These are phyloP conservation scores for Trypanosoma avium DNA, from an alignment of 208 protist genomes.

Conservation along the genomic window DNA sequence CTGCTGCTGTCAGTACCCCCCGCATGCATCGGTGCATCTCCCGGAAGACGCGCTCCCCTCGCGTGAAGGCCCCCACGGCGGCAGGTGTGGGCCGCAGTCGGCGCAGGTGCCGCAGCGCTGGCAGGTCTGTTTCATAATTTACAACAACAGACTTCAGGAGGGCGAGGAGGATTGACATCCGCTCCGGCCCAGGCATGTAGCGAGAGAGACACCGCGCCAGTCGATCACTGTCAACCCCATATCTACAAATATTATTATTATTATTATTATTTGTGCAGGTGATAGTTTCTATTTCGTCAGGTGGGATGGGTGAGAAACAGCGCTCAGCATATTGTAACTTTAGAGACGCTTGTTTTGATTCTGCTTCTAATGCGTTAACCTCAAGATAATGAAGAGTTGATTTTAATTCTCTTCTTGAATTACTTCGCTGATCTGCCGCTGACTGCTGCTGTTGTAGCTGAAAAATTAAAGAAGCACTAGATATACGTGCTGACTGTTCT, in stretches of 20 bases:
- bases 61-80: background rate
- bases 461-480: background rate
- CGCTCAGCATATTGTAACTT: constrained; percentile 3
- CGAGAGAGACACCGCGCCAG: background rate
- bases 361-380: background rate
- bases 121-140: constrained; percentile 18
- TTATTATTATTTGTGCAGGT: too few species aligned
- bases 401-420: background rate
- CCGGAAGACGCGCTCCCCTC: constrained; percentile 23
- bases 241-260: background rate
- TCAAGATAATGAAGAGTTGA: background rate
- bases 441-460: background rate
- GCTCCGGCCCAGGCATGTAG: background rate
- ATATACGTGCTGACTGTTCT: background rate
- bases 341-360: background rate
- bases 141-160: constrained; percentile 18
- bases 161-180: background rate
- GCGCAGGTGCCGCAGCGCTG: background rate
- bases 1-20: too few species aligned
- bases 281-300: too few species aligned
- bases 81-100: background rate
- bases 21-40: constrained; percentile 30
- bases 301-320: background rate
- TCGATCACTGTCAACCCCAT: background rate
- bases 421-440: background rate